Evolutionary conservation across 352 stramenopile genomes (phyloP), one percentile per base, ranked within the genome.

Genomic region (Globisporangium okanoganense): DNA sequence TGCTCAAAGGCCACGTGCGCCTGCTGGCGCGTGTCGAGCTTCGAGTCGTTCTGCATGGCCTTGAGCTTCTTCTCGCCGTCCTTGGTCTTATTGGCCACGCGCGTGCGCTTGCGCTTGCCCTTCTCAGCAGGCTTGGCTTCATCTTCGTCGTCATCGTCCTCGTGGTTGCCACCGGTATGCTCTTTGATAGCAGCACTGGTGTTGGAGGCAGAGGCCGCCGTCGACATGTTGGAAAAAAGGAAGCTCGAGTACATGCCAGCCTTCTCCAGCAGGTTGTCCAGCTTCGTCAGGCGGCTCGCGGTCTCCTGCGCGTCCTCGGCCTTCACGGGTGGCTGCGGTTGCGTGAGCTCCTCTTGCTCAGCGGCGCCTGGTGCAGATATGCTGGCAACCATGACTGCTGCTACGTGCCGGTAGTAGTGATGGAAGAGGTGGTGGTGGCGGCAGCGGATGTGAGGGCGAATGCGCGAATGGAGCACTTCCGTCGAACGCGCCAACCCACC

Each of bases 171-270:
- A 33, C 29, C 29, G 3, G 29, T 6, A 7, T 33, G 29, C 13
- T 54, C 62, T 0, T 47, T 33, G 13, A 57, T 44, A 2, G 35
- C 41, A 0, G 35, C 31, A 0, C 66, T 29, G 12, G 47, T 20
- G 2, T 59, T 61, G 24, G 62, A 68, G 2, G 85, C 66, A 5
- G 73, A 87, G 24, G 79, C 73, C 2, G 79, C 78, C 22, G 68
- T 87, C 36, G 79, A 76, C 83, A 94, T 94, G 68, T 94, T 94
- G 68, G 84, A 90, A 58, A 92, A 88, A 2, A 94, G 65, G 50
- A 95, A 95, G 56, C 80, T 93, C 49, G 85, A 94, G 73, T 94
- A 95, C 38, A 94, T 66, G 25, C 84, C 87, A 5, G 88, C 88
- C 51, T 96, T 96, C 61, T 94, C 85, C 69, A 96, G 72, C 41